Evolutionary conservation across 352 stramenopile species (phyloP).

Genomic region (Pythium scleroteichum): DNA sequence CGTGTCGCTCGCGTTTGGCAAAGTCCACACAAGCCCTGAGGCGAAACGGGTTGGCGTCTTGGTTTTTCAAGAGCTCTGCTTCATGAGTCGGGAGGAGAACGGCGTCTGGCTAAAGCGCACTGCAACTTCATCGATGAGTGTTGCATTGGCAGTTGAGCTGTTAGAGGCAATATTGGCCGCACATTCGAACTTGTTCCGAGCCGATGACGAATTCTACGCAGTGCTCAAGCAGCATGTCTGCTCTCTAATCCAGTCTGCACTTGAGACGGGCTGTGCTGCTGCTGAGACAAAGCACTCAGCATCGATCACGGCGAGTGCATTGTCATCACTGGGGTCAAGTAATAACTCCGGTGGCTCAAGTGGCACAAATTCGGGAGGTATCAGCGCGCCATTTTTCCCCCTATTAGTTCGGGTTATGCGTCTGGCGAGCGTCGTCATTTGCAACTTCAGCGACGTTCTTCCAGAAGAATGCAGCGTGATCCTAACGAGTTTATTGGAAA

Average conservation of each 20-base stretch:
- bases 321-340: constrained; percentile 22
- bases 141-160: constrained; percentile 75
- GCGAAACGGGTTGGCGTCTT: constrained; percentile 82
- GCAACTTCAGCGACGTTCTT: constrained; percentile 75
- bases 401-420: constrained; percentile 83
- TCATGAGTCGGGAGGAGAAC: constrained; percentile 83
- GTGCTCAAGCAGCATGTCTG: constrained; percentile 84
- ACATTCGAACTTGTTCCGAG: constrained; percentile 63
- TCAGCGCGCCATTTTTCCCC: constrained; percentile 57
- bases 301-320: constrained; percentile 22
- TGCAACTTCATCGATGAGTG: constrained; percentile 71
- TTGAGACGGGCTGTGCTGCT: constrained; percentile 69
- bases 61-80: constrained; percentile 87
- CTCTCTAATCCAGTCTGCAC: constrained; percentile 64
- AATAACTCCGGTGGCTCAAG: constrained; percentile 41
- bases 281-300: constrained; percentile 22
- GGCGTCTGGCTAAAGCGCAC: constrained; percentile 86
- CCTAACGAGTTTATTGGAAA: constrained; percentile 65
- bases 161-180: constrained; percentile 73
- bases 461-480: constrained; percentile 65
- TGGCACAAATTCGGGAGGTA: constrained; percentile 34
- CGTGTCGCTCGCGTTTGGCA: constrained; percentile 84
- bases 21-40: constrained; percentile 63
- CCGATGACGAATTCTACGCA: constrained; percentile 71
- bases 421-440: constrained; percentile 71